These are phyloP conservation scores for Lasiodiplodia sp. DNA, from an alignment of 2,329 filamentous ascomycete genomes.

Conservation along the genomic window DNA sequence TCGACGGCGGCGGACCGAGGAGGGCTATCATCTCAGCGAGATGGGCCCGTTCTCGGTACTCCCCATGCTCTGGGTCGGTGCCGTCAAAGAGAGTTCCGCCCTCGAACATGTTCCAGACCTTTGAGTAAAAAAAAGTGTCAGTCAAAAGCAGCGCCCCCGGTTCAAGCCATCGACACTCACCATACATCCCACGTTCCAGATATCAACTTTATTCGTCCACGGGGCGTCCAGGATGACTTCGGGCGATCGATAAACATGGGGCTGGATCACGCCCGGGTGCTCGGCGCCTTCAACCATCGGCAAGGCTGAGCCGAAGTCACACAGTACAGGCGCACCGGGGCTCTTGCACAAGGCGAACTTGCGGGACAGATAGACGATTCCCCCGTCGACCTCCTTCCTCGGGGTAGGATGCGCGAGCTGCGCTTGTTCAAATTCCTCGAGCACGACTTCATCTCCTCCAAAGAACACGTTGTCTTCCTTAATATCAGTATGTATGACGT, in stretches of 20 bases:
- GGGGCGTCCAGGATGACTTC: constrained; percentile 47
- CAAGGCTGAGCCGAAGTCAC: constrained; percentile 42
- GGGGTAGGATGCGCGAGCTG: constrained; percentile 49
- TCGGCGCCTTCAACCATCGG: constrained; percentile 37
- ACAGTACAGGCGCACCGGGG: constrained; percentile 45
- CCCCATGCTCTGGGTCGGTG: constrained; percentile 33
- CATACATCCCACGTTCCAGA: constrained; percentile 49
- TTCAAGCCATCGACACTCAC: constrained; percentile 36
- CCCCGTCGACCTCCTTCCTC: constrained; percentile 44
- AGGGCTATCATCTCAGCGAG: constrained; percentile 40
- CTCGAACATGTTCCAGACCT: constrained; percentile 51
- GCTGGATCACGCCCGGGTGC: constrained; percentile 43
- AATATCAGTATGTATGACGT: constrained; percentile 56
- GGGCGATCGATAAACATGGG: constrained; percentile 47
- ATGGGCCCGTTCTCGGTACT: constrained; percentile 39
- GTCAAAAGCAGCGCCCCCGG: not conserved
- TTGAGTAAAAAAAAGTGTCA: not conserved
- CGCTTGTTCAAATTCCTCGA: constrained; percentile 44
- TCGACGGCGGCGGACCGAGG: constrained; percentile 35
- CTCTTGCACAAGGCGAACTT: constrained; percentile 42
- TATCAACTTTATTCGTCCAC: constrained; percentile 48
- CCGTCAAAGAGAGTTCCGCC: constrained; percentile 42
- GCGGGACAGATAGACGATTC: constrained; percentile 47
- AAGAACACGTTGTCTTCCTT: constrained; percentile 53
- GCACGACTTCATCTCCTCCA: constrained; percentile 45